Base-by-base conservation (phyloP, 2,329 filamentous ascomycete genomes). In the Aureobasidium lini region DNA sequence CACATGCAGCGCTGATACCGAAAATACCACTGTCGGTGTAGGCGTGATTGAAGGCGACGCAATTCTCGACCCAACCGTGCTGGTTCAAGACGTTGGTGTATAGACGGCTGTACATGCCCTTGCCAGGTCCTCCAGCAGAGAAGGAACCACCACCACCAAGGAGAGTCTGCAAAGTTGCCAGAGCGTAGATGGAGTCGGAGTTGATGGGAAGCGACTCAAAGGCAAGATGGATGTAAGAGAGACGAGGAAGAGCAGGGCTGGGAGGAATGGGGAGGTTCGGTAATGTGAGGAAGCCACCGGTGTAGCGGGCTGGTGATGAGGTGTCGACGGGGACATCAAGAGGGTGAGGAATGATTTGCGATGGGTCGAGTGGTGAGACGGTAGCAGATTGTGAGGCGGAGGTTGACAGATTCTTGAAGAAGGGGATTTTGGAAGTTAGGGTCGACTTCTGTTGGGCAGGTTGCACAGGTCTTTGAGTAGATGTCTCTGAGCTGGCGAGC, bases 81-180 rank as follows among this genome's bases (percentile, higher is more conserved):
- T 97, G 92, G 78, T 99, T 99, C 54, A 99, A 83, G 0, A 97
- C 93, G 72, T 96, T 96, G 64, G 92, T 97, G 80, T 96, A 99
- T 8, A 99, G 84, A 11, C 94, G 88, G 39, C 90, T 95, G 80
- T 97, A 97, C 94, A 99, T 99, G 72, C 94, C 94, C 79, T 99
- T 99, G 57, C 94, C 94, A 4, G 94, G 94, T 0, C 94, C 94
- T 67, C 94, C 94, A 57, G 94, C 94, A 15, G 90, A 95, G 78
- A 99, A 99, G 59, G 92, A 96, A 28, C 94, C 94, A 50, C 94
- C 94, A 49, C 94, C 94, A 60, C 94, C 94, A 36, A 99, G 89
- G 9, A 99, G 87, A 1, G 91, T 97, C 75, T 97, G 95, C 1
- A 99, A 81, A 0, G 93, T 96, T 6, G 94, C 94, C 46, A 97